Evolutionary conservation across 192 early-diverging fungal genomes (phyloP), one percentile per base, ranked within the genome.

Genomic region (Mycoemilia scoparia): DNA sequence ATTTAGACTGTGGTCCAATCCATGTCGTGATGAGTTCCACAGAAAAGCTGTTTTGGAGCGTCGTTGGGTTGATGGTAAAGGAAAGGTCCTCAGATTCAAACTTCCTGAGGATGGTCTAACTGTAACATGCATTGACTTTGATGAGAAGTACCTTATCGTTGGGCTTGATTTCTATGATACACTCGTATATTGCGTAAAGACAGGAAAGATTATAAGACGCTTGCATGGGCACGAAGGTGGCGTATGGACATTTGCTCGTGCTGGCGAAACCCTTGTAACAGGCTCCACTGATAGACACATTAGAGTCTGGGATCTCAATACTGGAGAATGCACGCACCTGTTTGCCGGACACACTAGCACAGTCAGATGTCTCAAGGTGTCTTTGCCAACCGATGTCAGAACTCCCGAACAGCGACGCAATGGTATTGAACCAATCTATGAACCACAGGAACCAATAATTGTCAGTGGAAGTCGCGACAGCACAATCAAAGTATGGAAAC

Each of bases 201-300:
- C 81, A 1, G 91, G 91, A n/a, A 60, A 62, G 14, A 52, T 76
- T 16, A 51, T 67, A 15, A 69, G 77, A 42, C 66, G 66, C 27
- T 64, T 99, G 15, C 64, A 62, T 17, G 91, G 92, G 12, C 82
- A 87, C 39, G 83, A 85, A 22, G 92, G 91, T 25, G 95, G 95
- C 34, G 90, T 99, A 5, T 99, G 95, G 95, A 90, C 90, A 7
- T 58, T 99, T 22, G 79, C 91, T 39, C 90, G 91, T 36, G 73
- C 78, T 23, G 78, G 82, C 17, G 69, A 79, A 34, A 83, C 84
- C 0, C 67, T 99, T 3, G 87, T 99, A 5, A 83, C 79, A 34
- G 90, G 95, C 13, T 87, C 85, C 9, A 95, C 88, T 2, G 95
- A 99, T 54, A 64, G 91, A 17, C 84, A 85, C 4, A 87, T 99